Base-by-base conservation (phyloP, 441 rosid species). In the Manihot esculenta region DNA sequence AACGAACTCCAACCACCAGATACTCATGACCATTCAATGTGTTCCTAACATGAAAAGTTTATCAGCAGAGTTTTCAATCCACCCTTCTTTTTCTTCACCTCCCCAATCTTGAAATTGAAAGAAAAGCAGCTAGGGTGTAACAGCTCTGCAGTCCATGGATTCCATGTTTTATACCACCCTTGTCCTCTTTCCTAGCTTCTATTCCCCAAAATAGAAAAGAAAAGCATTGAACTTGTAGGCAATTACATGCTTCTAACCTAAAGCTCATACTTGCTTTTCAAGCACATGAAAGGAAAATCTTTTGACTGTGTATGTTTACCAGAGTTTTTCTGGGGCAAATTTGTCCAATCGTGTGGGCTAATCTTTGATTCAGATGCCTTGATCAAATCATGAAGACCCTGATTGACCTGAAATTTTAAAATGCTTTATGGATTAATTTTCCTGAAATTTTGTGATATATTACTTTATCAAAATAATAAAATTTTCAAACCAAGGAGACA, bases 351-450 rank as follows among this genome's bases (percentile, higher is more conserved):
- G 10, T 77, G 77, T 10, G 94, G 88, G 44, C 64, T 79, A 59
- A 76, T 77, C 82, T 85, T 83, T 77, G 23, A 69, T 82, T 91
- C 79, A 2, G 98, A 76, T 59, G 93, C 95, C 69, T 71, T 78
- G 42, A 91, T 80, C 85, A 93, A 78, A 59, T 91, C 94, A 0
- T 78, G 68, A 69, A 96, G 99, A 72, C 96, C 86, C 79, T 85
- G 86, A 82, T 96, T 96, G 77, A 96, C 99, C 99, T 93, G 88
- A 74, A 80, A 75, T 74, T 71, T 66, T 53, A 48, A 49, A 30
- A 53, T 2, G 57, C 20, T 20, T 63, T 11, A 21, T 1, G 57
- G 14, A n/a, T 26, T 48, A 30, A 74, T 71, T 71, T 38, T 8
- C 42, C 5, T 38, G 42, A 5, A n/a, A n/a, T n/a, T 38, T 38